Conservation (phyloP, 306 rosid species). For the Quillaja saponaria region DNA sequence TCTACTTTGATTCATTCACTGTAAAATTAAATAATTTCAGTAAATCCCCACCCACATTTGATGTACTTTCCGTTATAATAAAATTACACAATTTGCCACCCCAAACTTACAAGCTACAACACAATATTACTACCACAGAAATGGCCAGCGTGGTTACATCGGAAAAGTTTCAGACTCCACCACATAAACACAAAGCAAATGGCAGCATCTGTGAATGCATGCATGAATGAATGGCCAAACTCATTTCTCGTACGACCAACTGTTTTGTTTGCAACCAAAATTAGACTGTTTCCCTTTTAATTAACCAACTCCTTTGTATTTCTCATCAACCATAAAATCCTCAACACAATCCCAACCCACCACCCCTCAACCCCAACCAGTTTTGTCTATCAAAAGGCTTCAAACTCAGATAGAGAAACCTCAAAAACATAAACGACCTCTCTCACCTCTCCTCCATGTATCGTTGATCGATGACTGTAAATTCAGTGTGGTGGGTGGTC, state of each 20-base stretch:
- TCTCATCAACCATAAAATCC: constrained; percentile 21
- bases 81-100: too few relatives aligned
- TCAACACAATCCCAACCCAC: neutral
- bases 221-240: constrained; percentile 42
- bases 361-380: constrained; percentile 4
- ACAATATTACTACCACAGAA: too few relatives aligned
- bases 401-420: constrained; percentile 1
- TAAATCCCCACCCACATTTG: too few relatives aligned
- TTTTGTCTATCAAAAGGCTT: constrained; percentile 14
- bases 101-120: too few relatives aligned
- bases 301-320: neutral
- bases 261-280: constrained; percentile 9
- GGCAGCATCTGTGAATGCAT: too few relatives aligned
- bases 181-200: too few relatives aligned
- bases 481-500: neutral
- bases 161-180: too few relatives aligned
- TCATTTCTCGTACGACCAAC: constrained; percentile 36
- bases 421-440: constrained; percentile 3
- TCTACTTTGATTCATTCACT: too few relatives aligned
- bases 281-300: constrained; percentile 6
- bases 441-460: constrained; percentile 38
- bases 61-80: too few relatives aligned
- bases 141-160: too few relatives aligned
- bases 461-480: constrained; percentile 32
- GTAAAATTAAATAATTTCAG: too few relatives aligned